Evolutionary conservation across 805 yeast species (phyloP), one percentile per base, ranked within the genome.

Genomic region (Metschnikowia hibisci): DNA sequence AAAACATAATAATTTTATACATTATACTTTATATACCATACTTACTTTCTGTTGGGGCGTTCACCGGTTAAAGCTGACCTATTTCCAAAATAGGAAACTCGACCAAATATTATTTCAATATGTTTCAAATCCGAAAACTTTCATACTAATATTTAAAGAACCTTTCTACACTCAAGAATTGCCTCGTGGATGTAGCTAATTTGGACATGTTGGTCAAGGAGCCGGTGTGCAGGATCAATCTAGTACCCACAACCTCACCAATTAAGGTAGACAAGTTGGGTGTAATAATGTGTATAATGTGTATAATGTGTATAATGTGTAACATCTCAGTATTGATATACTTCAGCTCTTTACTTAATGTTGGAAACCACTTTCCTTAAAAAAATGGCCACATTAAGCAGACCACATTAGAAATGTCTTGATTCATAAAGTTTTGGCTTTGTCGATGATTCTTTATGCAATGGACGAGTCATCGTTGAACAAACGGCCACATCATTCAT

Each of bases 91-190:
- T n/a, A n/a, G n/a, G n/a, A n/a, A n/a, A n/a, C n/a, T n/a, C n/a
- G n/a, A n/a, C n/a, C n/a, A n/a, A n/a, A n/a, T n/a, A n/a, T n/a
- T n/a, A n/a, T n/a, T n/a, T n/a, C n/a, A n/a, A n/a, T n/a, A n/a
- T n/a, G n/a, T n/a, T n/a, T n/a, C n/a, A n/a, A n/a, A n/a, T n/a
- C n/a, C n/a, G n/a, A n/a, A n/a, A n/a, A n/a, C n/a, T n/a, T n/a
- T n/a, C n/a, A n/a, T n/a, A n/a, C n/a, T n/a, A n/a, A n/a, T n/a
- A n/a, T n/a, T n/a, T n/a, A n/a, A n/a, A n/a, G n/a, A n/a, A n/a
- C 80, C 93, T 93, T 75, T 93, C 99, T 52, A 99, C 98, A 69
- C 99, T 99, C 65, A 93, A 78, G 55, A 93, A 91, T 77, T 93
- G 99, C 52, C 93, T 84, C 45, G 99, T 93, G 16, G 99, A 93